phyloP scores from a whole-genome alignment of 2,329 filamentous ascomycete species.

The Calonectria pauciramosa region DNA sequence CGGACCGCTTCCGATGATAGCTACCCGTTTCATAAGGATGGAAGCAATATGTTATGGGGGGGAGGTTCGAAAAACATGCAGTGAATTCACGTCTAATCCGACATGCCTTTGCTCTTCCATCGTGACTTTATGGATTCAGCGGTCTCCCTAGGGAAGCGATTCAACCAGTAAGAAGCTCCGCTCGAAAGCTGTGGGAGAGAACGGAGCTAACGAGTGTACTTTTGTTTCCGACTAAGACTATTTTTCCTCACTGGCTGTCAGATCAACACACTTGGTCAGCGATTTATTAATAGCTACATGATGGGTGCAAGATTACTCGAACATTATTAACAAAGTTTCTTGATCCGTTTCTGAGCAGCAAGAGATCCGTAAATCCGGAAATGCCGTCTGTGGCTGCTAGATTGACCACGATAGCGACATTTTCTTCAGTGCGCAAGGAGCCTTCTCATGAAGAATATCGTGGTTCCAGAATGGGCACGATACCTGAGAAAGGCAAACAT shows the following conservation, averaged over 20 bases:
- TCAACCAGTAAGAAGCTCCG: not conserved
- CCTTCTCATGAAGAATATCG: not conserved
- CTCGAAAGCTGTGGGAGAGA: not conserved
- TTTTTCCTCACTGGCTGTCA: not conserved
- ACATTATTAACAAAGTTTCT: not conserved
- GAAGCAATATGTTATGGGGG: not conserved
- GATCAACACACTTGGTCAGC: not conserved
- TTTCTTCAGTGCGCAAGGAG: not conserved
- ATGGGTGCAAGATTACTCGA: not conserved
- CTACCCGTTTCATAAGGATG: not conserved
- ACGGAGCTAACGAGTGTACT: not conserved
- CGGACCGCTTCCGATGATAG: not conserved
- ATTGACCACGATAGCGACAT: not conserved
- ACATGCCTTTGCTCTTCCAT: not conserved
- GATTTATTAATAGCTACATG: not conserved
- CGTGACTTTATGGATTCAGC: not conserved
- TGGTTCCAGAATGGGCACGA: not conserved
- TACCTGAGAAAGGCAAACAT: not conserved
- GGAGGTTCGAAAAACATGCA: not conserved
- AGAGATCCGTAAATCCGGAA: not conserved
- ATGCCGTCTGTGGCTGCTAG: fast-evolving
- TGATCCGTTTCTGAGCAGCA: not conserved
- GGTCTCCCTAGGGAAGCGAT: not conserved
- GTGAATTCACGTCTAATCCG: not conserved
- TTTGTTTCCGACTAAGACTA: not conserved